Conservation (phyloP, 495 filamentous ascomycete genomes). For the Daldinia decipiens region DNA sequence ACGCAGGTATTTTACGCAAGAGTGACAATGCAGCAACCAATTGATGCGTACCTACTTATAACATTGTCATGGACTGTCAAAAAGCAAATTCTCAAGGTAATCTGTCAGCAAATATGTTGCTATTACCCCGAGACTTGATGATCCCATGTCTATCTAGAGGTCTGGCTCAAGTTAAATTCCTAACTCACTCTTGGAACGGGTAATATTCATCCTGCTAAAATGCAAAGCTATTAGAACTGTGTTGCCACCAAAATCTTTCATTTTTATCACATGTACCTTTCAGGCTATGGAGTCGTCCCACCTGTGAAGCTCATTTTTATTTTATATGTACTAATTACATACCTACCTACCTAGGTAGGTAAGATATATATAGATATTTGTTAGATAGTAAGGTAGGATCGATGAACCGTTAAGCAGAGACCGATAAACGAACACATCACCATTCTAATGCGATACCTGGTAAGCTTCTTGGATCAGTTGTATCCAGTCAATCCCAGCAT, state of each 20-base stretch:
- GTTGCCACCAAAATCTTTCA: too few relatives aligned
- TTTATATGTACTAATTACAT: too few relatives aligned
- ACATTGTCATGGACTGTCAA: background rate
- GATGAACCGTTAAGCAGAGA: too few relatives aligned
- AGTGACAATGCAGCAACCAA: too few relatives aligned
- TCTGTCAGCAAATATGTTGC: background rate
- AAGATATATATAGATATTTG: background rate
- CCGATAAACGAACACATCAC: background rate
- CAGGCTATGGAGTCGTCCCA: too few relatives aligned
- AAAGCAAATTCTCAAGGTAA: background rate
- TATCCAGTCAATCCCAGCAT: slow-evolving; percentile 19
- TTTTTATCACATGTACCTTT: too few relatives aligned
- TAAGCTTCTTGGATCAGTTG: slow-evolving; percentile 1
- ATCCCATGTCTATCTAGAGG: background rate
- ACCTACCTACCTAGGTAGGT: too few relatives aligned
- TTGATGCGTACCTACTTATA: too few relatives aligned
- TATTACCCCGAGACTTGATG: background rate
- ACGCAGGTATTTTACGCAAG: too few relatives aligned
- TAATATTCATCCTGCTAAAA: too few relatives aligned
- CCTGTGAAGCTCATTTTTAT: too few relatives aligned
- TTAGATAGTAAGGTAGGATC: background rate
- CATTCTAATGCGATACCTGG: background rate
- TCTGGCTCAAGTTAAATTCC: background rate
- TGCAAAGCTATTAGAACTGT: too few relatives aligned
- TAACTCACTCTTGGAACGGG: background rate